Base-by-base conservation (phyloP, 148 eudicot species). In the Fagopyrum homotropicum region DNA sequence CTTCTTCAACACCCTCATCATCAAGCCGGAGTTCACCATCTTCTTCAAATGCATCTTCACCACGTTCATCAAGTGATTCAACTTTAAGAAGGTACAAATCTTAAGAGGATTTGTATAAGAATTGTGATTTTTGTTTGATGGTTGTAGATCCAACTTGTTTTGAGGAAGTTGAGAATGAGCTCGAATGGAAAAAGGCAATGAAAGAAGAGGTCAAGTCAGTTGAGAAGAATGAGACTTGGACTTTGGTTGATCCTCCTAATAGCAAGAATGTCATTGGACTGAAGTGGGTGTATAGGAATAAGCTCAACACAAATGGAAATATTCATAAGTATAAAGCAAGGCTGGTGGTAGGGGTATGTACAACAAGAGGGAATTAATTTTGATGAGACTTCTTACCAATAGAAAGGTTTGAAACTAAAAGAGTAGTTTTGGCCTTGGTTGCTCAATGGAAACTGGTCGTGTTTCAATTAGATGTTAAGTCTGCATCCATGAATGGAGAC, bases 241-340 rank as follows among this genome's bases (percentile, higher is more conserved):
- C 69, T 43, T 11, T 75, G 2, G 73, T 77, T 47, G 45, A 73
- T 1, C 54, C 5, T n/a, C 70, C 77, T 4, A 9, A n/a, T 0
- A 70, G 74, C 12, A 59, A 74, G 35, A 70, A 77, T 45, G 17
- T 48, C 6, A 60, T 76, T 48, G 52, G 82, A 0, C 61, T 75
- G 3, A 75, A 80, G 30, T 76, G 82, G 82, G 64, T 80, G 5
- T 75, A 11, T 11, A 80, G 69, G 19, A 80, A 63, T 5, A 80
- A 80, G 52, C n/a, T 48, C 11, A 50, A 57, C 72, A 35, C 63
- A 22, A 51, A 69, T 69, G 74, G 69, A 5, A 35, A 52, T 7
- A 22, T 77, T 0, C 19, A 71, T 5, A 77, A 71, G 52, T 52
- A 77, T 19, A 77, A 77, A 14, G 79, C 74, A 2, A 14, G 79